Conservation (phyloP, 352 stramenopile genomes). For the Pythium scleroteichum region DNA sequence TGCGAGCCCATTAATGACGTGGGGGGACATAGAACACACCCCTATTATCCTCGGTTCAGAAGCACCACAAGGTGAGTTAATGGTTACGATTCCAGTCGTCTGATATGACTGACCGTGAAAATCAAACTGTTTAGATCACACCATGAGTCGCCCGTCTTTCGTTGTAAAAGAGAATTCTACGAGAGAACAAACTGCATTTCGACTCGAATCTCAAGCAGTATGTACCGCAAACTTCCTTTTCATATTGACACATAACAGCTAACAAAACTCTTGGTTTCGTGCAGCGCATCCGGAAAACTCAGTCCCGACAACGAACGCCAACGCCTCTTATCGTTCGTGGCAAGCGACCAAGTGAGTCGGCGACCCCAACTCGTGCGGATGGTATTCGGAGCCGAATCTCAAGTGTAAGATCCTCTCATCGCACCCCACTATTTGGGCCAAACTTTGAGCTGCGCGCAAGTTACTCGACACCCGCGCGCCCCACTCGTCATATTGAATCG, state of each 20-base stretch:
- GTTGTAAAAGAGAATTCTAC: slow-evolving; percentile 60
- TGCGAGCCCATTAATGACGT: slow-evolving; percentile 82
- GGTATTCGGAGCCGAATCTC: slow-evolving; percentile 58
- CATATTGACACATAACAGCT: no score
- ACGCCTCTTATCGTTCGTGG: slow-evolving; percentile 21
- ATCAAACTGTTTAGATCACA: slow-evolving; percentile 33
- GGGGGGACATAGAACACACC: slow-evolving; percentile 83
- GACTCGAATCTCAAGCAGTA: slow-evolving; percentile 47
- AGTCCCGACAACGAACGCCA: slow-evolving; percentile 17
- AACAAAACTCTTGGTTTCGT: background rate
- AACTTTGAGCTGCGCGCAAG: slow-evolving; percentile 73
- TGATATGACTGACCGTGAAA: background rate
- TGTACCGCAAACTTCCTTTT: no score
- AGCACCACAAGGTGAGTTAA: slow-evolving; percentile 39
- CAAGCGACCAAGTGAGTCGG: slow-evolving; percentile 34
- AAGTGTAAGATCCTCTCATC: slow-evolving; percentile 44
- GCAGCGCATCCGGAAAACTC: slow-evolving; percentile 23
- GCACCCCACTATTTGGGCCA: slow-evolving; percentile 55
- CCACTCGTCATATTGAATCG: slow-evolving; percentile 31
- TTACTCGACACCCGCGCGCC: slow-evolving; percentile 66
- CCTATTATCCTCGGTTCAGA: slow-evolving; percentile 53
- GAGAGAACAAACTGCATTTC: slow-evolving; percentile 65
- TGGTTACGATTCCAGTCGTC: no score
- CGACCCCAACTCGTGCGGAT: slow-evolving; percentile 24
- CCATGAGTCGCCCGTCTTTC: slow-evolving; percentile 53